Evolutionary conservation across 768 basidiomycete genomes (phyloP).

Genomic region (Piloderma croceum): DNA sequence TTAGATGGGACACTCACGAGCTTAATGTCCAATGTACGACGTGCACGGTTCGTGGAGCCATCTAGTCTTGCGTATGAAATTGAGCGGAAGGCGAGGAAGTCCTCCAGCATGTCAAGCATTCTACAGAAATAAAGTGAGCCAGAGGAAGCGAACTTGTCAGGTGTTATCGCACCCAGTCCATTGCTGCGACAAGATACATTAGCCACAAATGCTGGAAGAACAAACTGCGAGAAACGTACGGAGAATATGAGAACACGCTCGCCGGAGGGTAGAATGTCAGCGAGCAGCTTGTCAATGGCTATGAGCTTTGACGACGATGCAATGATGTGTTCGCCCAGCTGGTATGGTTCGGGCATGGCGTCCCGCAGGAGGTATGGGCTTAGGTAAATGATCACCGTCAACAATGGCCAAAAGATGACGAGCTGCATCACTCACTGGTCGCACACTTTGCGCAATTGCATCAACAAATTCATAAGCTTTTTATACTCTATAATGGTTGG

Average conservation of each 20-base stretch:
- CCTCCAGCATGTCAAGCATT: constrained; percentile 67
- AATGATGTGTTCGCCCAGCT: constrained; percentile 50
- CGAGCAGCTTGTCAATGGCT: constrained; percentile 53
- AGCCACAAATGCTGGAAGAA: background rate
- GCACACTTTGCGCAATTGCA: constrained; percentile 67
- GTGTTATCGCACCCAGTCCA: constrained; percentile 41
- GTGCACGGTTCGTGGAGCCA: constrained; percentile 46
- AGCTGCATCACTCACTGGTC: constrained; percentile 46
- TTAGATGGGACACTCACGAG: constrained; percentile 32
- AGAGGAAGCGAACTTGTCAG: background rate
- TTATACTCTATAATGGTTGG: constrained; percentile 43
- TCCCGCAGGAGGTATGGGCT: constrained; percentile 51
- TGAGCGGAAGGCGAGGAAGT: constrained; percentile 54
- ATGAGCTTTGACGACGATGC: constrained; percentile 53
- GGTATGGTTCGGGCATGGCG: constrained; percentile 44
- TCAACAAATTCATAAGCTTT: constrained; percentile 60
- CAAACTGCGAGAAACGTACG: constrained; percentile 27
- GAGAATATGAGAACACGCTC: constrained; percentile 68
- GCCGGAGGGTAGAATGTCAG: constrained; percentile 49
- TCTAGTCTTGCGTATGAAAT: constrained; percentile 61
- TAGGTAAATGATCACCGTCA: constrained; percentile 4
- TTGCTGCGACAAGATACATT: constrained; percentile 35
- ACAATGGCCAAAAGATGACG: background rate
- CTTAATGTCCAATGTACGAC: constrained; percentile 52
- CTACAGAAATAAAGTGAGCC: constrained; percentile 26